These are phyloP conservation scores for Penicillium psychrofluorescens DNA, from an alignment of 495 filamentous ascomycete species.

Conservation along the genomic window DNA sequence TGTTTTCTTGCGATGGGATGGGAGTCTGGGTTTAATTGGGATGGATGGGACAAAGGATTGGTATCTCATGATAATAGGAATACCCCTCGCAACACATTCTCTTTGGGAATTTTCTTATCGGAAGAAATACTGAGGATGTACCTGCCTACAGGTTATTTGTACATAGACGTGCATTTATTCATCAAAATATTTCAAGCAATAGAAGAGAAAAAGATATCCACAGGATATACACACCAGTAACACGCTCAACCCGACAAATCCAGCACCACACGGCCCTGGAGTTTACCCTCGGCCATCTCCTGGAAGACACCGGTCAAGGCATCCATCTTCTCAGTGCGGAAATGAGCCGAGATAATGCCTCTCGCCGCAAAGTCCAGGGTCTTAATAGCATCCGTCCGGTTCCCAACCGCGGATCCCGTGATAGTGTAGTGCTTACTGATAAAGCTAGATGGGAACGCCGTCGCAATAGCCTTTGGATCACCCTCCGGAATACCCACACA, in stretches of 20 bases:
- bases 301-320: constrained; percentile 53
- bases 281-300: constrained; percentile 49
- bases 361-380: constrained; percentile 55
- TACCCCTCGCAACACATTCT: no score
- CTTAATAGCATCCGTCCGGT: constrained; percentile 59
- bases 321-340: constrained; percentile 53
- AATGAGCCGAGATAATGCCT: constrained; percentile 55
- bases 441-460: constrained; percentile 43
- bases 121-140: neutral
- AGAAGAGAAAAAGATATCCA: no score
- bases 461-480: constrained; percentile 48
- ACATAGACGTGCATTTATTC: no score
- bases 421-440: constrained; percentile 48
- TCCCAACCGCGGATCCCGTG: constrained; percentile 57
- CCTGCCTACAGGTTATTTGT: neutral
- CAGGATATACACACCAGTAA: neutral
- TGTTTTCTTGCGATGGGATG: no score
- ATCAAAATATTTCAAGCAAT: no score
- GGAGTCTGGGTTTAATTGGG: no score
- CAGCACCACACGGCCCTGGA: constrained; percentile 54
- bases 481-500: constrained; percentile 66
- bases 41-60: no score
- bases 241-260: constrained; percentile 34
- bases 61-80: no score
- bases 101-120: no score